Evolutionary conservation across 1,139 yeast species (phyloP), one percentile per base, ranked within the genome.

Genomic region (Torulaspora pretoriensis): DNA sequence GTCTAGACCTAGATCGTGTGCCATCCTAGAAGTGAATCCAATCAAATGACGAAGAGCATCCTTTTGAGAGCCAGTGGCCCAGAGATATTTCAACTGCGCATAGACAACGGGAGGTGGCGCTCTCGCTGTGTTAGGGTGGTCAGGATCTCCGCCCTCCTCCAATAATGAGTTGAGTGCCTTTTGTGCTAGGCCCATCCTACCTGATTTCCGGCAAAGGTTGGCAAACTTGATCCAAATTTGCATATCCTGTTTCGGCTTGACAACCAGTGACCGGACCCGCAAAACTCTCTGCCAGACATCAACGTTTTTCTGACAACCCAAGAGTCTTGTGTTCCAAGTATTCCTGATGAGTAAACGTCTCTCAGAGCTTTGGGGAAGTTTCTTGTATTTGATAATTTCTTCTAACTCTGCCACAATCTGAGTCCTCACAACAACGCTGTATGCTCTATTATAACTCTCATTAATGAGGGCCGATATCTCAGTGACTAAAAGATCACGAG

Each of bases 161-260:
- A 88, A 66, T 46, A 94, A 71, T 5, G 83, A 77, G 54, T 86
- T 86, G 51, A 94, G 72, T 0, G 97, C 86, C 63, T 90, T 89
- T 60, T 92, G 97, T 1, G 98, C 97, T 50, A 94, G 70, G 13
- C 94, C 94, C 55, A 89, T 71, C 53, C 99, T 74, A 3, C 96
- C 96, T 9, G 96, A 85, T 65, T 92, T 94, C 52, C 98, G 77
- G 62, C 98, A 90, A 47, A 94, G 72, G 58, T 94, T 92, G 25
- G 98, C 97, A 73, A 92, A 94, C 64, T 92, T 90, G 57, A 94
- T 92, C 97, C 97, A 89, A 80, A 90, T 88, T 49, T 88, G 94
- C 95, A 90, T 86, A 63, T 94, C 97, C 59, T 92, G 96, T 56
- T 90, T 87, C 1, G 98, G 99, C 52, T 85, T 85, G 35, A 92